Conservation (phyloP, 768 basidiomycete genomes). For the Russula sp. region DNA sequence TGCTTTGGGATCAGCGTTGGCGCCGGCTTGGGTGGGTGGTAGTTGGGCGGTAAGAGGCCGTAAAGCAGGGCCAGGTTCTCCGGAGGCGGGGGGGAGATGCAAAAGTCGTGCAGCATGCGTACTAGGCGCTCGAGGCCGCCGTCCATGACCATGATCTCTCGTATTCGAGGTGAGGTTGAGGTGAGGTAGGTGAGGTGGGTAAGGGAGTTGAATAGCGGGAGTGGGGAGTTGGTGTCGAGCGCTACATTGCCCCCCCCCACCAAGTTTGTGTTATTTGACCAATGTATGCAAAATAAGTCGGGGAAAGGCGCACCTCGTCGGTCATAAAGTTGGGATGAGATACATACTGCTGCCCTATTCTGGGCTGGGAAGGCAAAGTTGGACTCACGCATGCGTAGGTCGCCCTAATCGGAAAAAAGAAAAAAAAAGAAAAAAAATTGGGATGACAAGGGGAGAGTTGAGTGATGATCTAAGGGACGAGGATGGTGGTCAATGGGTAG, state of each 20-base stretch:
- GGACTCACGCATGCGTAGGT: slow-evolving; percentile 71
- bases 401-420: not conserved
- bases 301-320: slow-evolving; percentile 61
- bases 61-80: slow-evolving; percentile 72
- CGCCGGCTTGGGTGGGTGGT: slow-evolving; percentile 44
- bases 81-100: slow-evolving; percentile 72
- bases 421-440: not conserved
- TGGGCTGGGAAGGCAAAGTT: slow-evolving; percentile 93
- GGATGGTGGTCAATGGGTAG: not conserved
- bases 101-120: slow-evolving; percentile 84
- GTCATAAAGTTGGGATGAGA: slow-evolving; percentile 92
- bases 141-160: slow-evolving; percentile 97
- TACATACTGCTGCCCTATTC: slow-evolving; percentile 92
- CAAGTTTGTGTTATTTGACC: not conserved
- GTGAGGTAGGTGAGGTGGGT: slow-evolving; percentile 95
- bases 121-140: slow-evolving; percentile 96
- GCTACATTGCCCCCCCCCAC: slow-evolving; percentile 27
- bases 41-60: slow-evolving; percentile 62
- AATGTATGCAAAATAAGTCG: not conserved
- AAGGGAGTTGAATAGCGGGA: slow-evolving; percentile 86
- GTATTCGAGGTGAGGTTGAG: slow-evolving; percentile 92
- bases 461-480: not conserved
- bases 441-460: not conserved
- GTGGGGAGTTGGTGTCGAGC: slow-evolving; percentile 47
- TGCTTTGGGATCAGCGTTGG: slow-evolving; percentile 60